Conservation (phyloP, 352 stramenopile genomes). For the Globisporangium uncinulatum region DNA sequence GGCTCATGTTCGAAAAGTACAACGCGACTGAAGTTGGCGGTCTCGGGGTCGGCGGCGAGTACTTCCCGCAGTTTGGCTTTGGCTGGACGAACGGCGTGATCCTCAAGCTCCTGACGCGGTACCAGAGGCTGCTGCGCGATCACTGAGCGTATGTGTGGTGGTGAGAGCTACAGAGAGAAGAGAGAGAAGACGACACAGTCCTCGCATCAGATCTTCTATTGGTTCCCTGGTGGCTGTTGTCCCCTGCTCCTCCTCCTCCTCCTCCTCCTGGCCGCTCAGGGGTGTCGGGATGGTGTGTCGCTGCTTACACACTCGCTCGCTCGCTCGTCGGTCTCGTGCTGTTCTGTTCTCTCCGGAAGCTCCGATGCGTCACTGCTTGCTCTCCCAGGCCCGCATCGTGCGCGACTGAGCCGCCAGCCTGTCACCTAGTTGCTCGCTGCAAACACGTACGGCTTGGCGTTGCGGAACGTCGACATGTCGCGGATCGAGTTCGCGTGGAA, state of each 20-base stretch:
- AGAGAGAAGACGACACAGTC: neutral
- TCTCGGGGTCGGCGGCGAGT: conserved; percentile 77
- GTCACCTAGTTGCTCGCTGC: conserved; percentile 43
- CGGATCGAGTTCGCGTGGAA: conserved; percentile 90
- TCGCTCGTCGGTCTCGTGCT: neutral
- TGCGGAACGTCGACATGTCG: conserved; percentile 93
- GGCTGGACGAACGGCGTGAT: conserved; percentile 52
- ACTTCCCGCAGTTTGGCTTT: conserved; percentile 86
- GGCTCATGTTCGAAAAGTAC: conserved; percentile 90
- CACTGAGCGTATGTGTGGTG: neutral
- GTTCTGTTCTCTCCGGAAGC: neutral
- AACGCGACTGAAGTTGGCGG: conserved; percentile 62
- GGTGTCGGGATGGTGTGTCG: too few species aligned
- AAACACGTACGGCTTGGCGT: conserved; percentile 91
- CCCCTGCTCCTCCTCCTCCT: neutral
- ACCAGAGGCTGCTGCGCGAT: conserved; percentile 56
- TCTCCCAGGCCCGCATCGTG: neutral
- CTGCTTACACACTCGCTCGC: neutral
- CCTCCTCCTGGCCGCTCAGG: neutral
- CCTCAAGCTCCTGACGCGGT: conserved; percentile 78
- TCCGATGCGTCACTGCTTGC: neutral
- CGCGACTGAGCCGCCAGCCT: neutral
- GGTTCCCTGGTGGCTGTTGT: neutral
- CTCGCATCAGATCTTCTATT: conserved; percentile 6
- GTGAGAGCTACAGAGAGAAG: neutral